A percentile compares a stretch with the other conserved stretches of the same genome.
These are phyloP conservation scores for Parmales sp. DNA, from an alignment of 108 stramenopile species.

Conservation along the genomic window DNA sequence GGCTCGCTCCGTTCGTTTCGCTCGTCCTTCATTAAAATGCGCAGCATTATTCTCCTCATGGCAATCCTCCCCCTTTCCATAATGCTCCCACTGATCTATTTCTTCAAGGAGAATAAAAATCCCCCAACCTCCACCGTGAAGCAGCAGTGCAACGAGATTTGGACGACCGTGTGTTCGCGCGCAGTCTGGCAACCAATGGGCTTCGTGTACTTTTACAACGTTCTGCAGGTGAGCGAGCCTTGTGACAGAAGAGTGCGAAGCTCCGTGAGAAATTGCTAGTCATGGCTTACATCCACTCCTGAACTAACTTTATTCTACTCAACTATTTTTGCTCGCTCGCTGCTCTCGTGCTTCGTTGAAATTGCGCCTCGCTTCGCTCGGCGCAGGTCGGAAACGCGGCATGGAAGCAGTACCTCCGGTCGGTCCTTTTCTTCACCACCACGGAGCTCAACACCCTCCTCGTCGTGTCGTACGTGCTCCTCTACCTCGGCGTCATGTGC, in stretches of 20 bases:
- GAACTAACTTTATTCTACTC: no score
- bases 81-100: slow-evolving; percentile 39
- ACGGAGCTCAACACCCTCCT: slow-evolving; percentile 58
- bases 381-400: slow-evolving; percentile 70
- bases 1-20: no score
- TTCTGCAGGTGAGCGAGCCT: no score
- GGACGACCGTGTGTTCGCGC: slow-evolving; percentile 65
- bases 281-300: no score
- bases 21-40: no score
- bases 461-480: slow-evolving; percentile 51
- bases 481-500: slow-evolving; percentile 60
- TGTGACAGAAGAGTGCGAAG: no score
- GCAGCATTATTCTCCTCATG: slow-evolving; percentile 47
- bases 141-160: slow-evolving; percentile 68
- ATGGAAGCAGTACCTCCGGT: slow-evolving; percentile 65
- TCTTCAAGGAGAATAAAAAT: slow-evolving; percentile 48
- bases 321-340: no score
- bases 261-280: no score
- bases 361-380: no score
- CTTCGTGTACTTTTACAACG: slow-evolving; percentile 76
- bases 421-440: slow-evolving; percentile 53
- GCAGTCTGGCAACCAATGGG: slow-evolving; percentile 79
- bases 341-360: no score
- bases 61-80: slow-evolving; percentile 49
- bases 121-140: slow-evolving; percentile 35